These are phyloP conservation scores for Wickerhamiella dianesei DNA, from an alignment of 805 yeast genomes.

Conservation along the genomic window DNA sequence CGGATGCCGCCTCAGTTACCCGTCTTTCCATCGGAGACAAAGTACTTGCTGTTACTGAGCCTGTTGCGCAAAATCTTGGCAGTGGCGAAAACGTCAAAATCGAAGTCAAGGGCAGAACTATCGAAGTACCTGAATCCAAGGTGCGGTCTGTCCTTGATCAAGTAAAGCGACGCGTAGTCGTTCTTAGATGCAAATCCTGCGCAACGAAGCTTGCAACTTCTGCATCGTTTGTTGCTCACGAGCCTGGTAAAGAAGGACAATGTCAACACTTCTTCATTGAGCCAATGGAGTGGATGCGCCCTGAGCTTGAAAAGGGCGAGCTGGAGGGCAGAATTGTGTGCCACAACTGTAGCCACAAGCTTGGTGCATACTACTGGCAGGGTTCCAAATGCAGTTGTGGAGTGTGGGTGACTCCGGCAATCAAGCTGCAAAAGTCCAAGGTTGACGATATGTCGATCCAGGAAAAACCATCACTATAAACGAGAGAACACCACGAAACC, in stretches of 20 bases:
- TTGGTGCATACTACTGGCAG: conserved; percentile 90
- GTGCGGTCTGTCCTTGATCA: conserved; percentile 11
- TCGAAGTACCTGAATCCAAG: conserved; percentile 10
- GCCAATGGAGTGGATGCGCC: conserved; percentile 86
- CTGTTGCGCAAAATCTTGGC: neutral
- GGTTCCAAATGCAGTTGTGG: conserved; percentile 94
- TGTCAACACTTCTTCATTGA: conserved; percentile 85
- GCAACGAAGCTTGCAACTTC: conserved; percentile 55
- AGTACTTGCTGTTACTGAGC: conserved; percentile 4
- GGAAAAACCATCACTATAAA: conserved; percentile 6
- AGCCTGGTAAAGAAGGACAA: conserved; percentile 10
- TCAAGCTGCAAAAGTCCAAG: conserved; percentile 65
- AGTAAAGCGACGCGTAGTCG: conserved; percentile 6
- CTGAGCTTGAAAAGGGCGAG: conserved; percentile 56
- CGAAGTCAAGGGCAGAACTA: conserved; percentile 6
- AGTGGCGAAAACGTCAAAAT: conserved; percentile 2
- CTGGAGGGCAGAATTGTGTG: conserved; percentile 80
- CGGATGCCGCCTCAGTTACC: conserved; percentile 5
- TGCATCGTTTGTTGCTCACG: conserved; percentile 47
- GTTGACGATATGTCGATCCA: conserved; percentile 45
- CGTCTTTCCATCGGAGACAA: neutral
- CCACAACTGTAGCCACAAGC: conserved; percentile 69
- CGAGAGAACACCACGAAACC: too few relatives aligned
- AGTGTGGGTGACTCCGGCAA: conserved; percentile 87
- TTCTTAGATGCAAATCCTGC: conserved; percentile 68